Base-by-base conservation (phyloP, 2,329 filamentous ascomycete species). In the Ceratocystiopsis sp. region DNA sequence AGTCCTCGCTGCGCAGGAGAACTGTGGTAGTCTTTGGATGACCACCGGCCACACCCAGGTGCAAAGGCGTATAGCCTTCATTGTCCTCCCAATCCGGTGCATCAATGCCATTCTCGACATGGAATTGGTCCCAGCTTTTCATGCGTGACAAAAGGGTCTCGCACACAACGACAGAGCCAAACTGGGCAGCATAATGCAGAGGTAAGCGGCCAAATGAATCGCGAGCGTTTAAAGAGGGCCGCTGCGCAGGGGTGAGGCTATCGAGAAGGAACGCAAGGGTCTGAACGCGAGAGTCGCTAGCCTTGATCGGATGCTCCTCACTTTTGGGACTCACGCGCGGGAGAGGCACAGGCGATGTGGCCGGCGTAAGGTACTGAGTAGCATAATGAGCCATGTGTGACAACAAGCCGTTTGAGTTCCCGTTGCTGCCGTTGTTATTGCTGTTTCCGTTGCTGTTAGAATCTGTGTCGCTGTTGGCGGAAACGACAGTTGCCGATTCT, bases 101-200 rank as follows among this genome's bases (percentile, higher is more conserved):
- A 57, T 96, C 89, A 41, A 98, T 93, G 11, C 87, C 87, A 48
- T 85, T 70, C 34, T 78, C 75, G 25, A 87, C 78, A 54, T 93
- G 73, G 54, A 94, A 94, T 52, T 93, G 78, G 15, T 73, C 74
- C 89, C 89, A 96, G 19, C 78, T 71, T 56, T 89, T 83, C 78
- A 98, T 87, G 53, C 81, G 80, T 49, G 80, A 77, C 64, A 95
- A 87, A 51, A 96, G 73, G 19, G 87, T 70, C 55, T 93, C 73
- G 55, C 85, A 94, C 11, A 95, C 79, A n/a, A 85, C 75, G 4
- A 91, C 83, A 52, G 95, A 86, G 3, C 91, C 91, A 56, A 93
- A 94, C 57, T 96, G 86, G 0, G 91, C 89, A 3, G 86, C 86
- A 56, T 95, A 95, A 58, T 96, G 89, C 12, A 96, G 68, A 1